Evolutionary conservation across 2,329 filamentous ascomycete genomes (phyloP).

Genomic region (Triangularia verruculosa): DNA sequence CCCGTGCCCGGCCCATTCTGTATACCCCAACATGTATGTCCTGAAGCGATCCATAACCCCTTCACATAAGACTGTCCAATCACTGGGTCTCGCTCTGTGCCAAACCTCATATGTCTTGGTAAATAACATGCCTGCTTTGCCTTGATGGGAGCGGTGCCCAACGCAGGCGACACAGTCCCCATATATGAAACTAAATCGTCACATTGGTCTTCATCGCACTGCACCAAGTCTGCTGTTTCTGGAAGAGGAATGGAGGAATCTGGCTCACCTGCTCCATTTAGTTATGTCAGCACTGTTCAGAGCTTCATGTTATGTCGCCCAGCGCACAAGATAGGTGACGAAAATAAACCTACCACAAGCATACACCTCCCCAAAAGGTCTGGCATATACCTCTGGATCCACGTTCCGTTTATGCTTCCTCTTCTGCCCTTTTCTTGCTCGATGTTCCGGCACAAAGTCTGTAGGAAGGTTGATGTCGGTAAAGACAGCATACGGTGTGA

Average conservation of each 20-base stretch:
- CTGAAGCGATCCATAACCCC: conserved; percentile 77
- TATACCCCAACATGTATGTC: conserved; percentile 97
- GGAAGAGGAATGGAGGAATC: conserved; percentile 75
- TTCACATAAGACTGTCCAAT: conserved; percentile 71
- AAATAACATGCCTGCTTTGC: conserved; percentile 90
- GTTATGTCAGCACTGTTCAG: conserved; percentile 3
- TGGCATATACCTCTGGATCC: conserved; percentile 89
- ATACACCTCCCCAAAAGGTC: conserved; percentile 86
- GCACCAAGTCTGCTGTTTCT: conserved; percentile 68
- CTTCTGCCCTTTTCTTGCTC: conserved; percentile 46
- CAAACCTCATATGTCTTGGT: conserved; percentile 66
- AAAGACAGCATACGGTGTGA: conserved; percentile 77
- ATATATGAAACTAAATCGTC: conserved; percentile 84
- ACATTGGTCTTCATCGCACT: conserved; percentile 72
- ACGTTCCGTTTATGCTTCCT: conserved; percentile 60
- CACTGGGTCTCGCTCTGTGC: conserved; percentile 65
- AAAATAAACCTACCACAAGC: conserved; percentile 64
- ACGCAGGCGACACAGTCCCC: conserved; percentile 58
- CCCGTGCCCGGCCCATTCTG: conserved; percentile 91
- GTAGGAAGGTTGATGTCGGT: conserved; percentile 75
- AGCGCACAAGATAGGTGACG: too few relatives aligned
- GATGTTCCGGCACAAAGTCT: conserved; percentile 56
- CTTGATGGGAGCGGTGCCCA: conserved; percentile 67
- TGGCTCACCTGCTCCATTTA: conserved; percentile 58
- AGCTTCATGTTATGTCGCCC: too few relatives aligned